Evolutionary conservation across 2,329 filamentous ascomycete species (phyloP).

Genomic region (Scolecobasidium constrictum): DNA sequence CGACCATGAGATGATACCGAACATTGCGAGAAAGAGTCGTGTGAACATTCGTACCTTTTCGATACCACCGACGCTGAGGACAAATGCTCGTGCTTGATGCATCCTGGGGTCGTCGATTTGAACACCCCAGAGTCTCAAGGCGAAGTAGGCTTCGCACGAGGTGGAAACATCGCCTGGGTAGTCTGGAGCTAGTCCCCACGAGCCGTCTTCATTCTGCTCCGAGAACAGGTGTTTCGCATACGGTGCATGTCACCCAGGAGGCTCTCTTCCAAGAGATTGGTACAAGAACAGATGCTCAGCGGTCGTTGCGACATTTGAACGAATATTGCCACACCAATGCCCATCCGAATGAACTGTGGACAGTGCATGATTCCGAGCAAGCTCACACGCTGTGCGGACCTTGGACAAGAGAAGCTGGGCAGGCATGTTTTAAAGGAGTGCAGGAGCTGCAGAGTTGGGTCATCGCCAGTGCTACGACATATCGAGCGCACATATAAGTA

Average conservation of each 20-base stretch:
- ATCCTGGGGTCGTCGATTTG: neutral
- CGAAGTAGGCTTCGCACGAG: slow-evolving; percentile 3
- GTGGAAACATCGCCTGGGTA: slow-evolving; percentile 5
- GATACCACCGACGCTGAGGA: neutral
- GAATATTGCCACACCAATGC: slow-evolving; percentile 1
- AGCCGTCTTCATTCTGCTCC: slow-evolving; percentile 2
- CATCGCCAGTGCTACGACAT: neutral
- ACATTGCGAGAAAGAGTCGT: slow-evolving; percentile 1
- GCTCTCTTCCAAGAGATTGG: neutral
- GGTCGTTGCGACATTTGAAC: neutral
- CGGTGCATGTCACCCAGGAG: neutral
- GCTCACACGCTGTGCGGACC: neutral
- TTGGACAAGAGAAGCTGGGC: neutral
- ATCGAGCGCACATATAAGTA: too few relatives aligned
- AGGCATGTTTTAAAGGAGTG: neutral
- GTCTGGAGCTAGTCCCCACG: slow-evolving; percentile 3
- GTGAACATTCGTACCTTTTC: slow-evolving; percentile 2
- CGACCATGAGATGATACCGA: slow-evolving; percentile 2
- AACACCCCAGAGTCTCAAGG: slow-evolving; percentile 2
- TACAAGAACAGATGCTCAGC: slow-evolving; percentile 2
- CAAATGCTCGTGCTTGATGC: neutral
- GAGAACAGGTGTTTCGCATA: neutral
- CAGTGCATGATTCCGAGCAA: neutral
- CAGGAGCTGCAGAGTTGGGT: neutral
- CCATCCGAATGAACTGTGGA: neutral